Evolutionary conservation across 2,329 filamentous ascomycete genomes (phyloP).

Genomic region (Xenoacremonium recifei): DNA sequence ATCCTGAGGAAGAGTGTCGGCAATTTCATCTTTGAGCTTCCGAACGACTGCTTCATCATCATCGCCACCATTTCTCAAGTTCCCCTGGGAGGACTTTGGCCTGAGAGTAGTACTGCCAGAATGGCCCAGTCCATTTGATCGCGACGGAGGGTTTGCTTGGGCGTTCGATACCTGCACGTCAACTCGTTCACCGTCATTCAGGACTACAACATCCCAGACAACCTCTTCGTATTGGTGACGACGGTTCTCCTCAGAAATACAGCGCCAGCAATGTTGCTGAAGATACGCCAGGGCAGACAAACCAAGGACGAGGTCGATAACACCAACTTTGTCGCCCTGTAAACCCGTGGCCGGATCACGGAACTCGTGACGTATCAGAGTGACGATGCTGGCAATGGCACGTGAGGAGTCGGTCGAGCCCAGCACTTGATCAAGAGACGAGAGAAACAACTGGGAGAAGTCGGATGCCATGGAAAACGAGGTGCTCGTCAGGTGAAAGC

Average conservation of each 20-base stretch:
- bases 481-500: slow-evolving; percentile 57
- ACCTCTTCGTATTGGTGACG: slow-evolving; percentile 52
- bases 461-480: slow-evolving; percentile 55
- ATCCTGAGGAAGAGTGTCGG: slow-evolving; percentile 52
- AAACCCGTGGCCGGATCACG: slow-evolving; percentile 60
- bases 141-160: slow-evolving; percentile 4
- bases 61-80: slow-evolving; percentile 4
- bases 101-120: background rate
- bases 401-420: slow-evolving; percentile 68
- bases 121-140: slow-evolving; percentile 4
- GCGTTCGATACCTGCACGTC: slow-evolving; percentile 40
- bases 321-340: slow-evolving; percentile 58
- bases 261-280: slow-evolving; percentile 54
- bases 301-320: slow-evolving; percentile 60
- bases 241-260: slow-evolving; percentile 48
- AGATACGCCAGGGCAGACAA: slow-evolving; percentile 61
- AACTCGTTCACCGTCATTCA: slow-evolving; percentile 57
- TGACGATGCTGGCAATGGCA: slow-evolving; percentile 65
- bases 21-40: slow-evolving; percentile 52
- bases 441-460: slow-evolving; percentile 56
- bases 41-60: slow-evolving; percentile 42
- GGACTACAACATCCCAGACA: slow-evolving; percentile 66
- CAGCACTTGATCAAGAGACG: slow-evolving; percentile 61
- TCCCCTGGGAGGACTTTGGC: background rate
- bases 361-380: slow-evolving; percentile 62